These are phyloP conservation scores for Plenodomus biglobosus DNA, from an alignment of 2,329 filamentous ascomycete species.

Conservation along the genomic window DNA sequence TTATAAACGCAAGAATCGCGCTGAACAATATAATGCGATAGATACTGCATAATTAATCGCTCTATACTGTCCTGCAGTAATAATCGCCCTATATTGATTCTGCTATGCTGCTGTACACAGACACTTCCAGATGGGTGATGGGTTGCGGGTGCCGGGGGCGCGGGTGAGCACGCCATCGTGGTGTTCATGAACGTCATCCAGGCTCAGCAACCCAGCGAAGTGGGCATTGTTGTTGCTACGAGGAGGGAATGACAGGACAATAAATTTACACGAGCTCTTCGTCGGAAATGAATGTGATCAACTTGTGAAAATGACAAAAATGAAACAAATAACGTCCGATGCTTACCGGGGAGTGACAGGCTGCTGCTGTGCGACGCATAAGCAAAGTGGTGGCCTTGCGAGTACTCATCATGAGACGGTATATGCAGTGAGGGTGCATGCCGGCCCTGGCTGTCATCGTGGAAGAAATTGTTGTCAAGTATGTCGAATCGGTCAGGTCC, in stretches of 20 bases:
- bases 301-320: constrained; percentile 5
- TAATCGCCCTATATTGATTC: not conserved
- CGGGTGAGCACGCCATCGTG: constrained; percentile 21
- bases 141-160: constrained; percentile 10
- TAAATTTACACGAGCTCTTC: not conserved
- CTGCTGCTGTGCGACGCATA: constrained; percentile 27
- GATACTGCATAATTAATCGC: not conserved
- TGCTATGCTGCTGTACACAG: constrained; percentile 6
- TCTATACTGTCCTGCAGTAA: too few relatives aligned
- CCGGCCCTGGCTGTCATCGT: constrained; percentile 20
- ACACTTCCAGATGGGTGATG: constrained; percentile 21
- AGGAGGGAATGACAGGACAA: constrained; percentile 4
- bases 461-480: constrained; percentile 32
- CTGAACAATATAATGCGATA: not conserved
- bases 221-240: constrained; percentile 12
- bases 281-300: constrained; percentile 1
- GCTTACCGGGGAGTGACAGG: constrained; percentile 27
- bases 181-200: constrained; percentile 27
- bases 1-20: not conserved
- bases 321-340: constrained; percentile 5
- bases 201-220: constrained; percentile 14
- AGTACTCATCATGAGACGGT: constrained; percentile 18
- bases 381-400: constrained; percentile 17
- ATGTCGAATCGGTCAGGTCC: constrained; percentile 41
- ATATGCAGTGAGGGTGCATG: constrained; percentile 17